A percentile compares a stretch with the other conserved stretches of the same genome.
These are phyloP conservation scores for Coemansia sp. DNA, from an alignment of 192 early-diverging fungal genomes.

Conservation along the genomic window DNA sequence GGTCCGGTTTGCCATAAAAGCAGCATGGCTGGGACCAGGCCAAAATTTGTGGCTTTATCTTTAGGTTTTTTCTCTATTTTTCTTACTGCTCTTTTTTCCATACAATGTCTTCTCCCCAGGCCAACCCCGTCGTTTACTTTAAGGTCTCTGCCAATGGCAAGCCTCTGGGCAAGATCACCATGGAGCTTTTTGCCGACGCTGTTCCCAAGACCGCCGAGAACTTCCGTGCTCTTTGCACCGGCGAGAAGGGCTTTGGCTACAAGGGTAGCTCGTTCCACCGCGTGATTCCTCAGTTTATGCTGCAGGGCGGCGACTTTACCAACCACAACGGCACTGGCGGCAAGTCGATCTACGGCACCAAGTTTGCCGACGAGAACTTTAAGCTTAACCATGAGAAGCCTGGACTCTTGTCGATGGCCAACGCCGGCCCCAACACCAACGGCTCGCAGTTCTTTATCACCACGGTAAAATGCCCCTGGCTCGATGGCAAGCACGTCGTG, in stretches of 20 bases:
- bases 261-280: conserved; percentile 83
- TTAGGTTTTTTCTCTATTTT: background rate
- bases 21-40: background rate
- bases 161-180: conserved; percentile 35
- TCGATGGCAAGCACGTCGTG: conserved; percentile 76
- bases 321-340: conserved; percentile 77
- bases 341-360: conserved; percentile 77
- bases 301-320: conserved; percentile 88
- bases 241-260: conserved; percentile 56
- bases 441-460: conserved; percentile 85
- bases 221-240: conserved; percentile 70
- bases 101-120: conserved; percentile 10
- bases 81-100: background rate
- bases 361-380: conserved; percentile 80
- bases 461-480: conserved; percentile 65
- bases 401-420: conserved; percentile 78
- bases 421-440: conserved; percentile 73
- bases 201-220: conserved; percentile 94
- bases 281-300: conserved; percentile 83
- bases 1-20: background rate
- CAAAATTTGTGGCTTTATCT: conserved; percentile 3
- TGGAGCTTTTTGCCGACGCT: conserved; percentile 65
- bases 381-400: conserved; percentile 62
- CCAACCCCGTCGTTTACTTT: conserved; percentile 52
- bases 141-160: conserved; percentile 38